Percentiles rank a stretch among this genome's conserved stretches.
Evolutionary conservation across 805 yeast species (phyloP).

Genomic region (Isabelozyma rhagii): DNA sequence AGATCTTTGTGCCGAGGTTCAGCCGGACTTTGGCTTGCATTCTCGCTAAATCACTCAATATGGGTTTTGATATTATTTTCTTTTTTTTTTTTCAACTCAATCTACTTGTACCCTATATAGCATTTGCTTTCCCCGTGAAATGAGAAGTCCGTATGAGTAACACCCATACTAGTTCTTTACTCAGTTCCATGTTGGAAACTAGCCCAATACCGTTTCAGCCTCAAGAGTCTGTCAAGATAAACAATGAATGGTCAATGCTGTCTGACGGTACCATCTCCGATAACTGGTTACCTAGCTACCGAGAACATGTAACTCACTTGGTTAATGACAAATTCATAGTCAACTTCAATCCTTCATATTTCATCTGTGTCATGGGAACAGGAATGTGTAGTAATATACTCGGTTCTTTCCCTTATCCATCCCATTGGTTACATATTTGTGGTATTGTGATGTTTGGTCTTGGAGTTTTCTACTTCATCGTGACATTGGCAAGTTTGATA

Average conservation of each 20-base stretch:
- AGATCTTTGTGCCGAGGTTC: not conserved
- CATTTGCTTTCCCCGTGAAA: too few species aligned
- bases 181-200: not conserved
- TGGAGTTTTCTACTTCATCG: conserved; percentile 46
- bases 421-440: conserved; percentile 54
- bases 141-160: not conserved
- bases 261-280: not conserved
- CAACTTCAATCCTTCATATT: conserved; percentile 51
- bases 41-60: not conserved
- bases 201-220: not conserved
- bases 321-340: conserved; percentile 4
- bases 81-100: too few species aligned
- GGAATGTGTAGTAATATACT: conserved; percentile 69
- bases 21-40: not conserved
- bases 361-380: conserved; percentile 79
- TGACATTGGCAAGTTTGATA: conserved; percentile 39
- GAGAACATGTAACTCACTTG: not conserved
- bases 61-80: not conserved
- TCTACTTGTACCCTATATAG: too few species aligned
- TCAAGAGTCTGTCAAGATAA: not conserved
- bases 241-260: not conserved
- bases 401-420: conserved; percentile 61
- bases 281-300: not conserved
- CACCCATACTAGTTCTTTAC: not conserved
- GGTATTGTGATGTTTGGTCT: conserved; percentile 64